phyloP scores from a whole-genome alignment of 129 eudicot genomes.

The Smallanthus sonchifolius region DNA sequence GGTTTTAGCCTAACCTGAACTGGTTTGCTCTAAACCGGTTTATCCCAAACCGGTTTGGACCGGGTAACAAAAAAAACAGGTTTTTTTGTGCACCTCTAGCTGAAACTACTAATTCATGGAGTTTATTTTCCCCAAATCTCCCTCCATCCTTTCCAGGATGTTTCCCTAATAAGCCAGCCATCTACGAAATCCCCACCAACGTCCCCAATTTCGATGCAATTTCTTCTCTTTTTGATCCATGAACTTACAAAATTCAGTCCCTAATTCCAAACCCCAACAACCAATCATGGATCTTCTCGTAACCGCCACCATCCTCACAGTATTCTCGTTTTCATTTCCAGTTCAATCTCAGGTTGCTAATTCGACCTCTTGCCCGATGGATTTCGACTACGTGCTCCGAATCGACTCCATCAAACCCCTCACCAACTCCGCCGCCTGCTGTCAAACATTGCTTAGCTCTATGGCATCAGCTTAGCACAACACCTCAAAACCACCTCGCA shows the following conservation, averaged over 20 bases:
- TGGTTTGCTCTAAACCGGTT: no score
- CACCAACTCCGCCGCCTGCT: conserved; percentile 34
- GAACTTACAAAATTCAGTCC: background rate
- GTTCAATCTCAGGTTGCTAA: background rate
- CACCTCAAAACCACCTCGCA: conserved; percentile 45
- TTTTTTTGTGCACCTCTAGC: no score
- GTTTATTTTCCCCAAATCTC: background rate
- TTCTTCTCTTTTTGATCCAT: background rate
- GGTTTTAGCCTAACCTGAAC: no score
- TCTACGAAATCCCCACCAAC: background rate
- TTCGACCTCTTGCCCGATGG: conserved; percentile 45
- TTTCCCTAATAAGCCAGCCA: conserved; percentile 10
- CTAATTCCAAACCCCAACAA: no score
- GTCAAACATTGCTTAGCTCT: conserved; percentile 62
- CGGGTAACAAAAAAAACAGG: no score
- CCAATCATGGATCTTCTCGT: conserved; percentile 3
- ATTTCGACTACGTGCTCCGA: conserved; percentile 40
- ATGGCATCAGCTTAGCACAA: conserved; percentile 52
- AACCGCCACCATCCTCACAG: background rate
- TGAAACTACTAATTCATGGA: no score
- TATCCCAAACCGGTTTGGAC: no score
- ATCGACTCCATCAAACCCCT: conserved; percentile 20
- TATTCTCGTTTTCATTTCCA: background rate
- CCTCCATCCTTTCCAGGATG: background rate
- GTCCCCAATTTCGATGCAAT: background rate